Base-by-base conservation (phyloP, 2,329 filamentous ascomycete species). In the Cladophialophora chaetospira region DNA sequence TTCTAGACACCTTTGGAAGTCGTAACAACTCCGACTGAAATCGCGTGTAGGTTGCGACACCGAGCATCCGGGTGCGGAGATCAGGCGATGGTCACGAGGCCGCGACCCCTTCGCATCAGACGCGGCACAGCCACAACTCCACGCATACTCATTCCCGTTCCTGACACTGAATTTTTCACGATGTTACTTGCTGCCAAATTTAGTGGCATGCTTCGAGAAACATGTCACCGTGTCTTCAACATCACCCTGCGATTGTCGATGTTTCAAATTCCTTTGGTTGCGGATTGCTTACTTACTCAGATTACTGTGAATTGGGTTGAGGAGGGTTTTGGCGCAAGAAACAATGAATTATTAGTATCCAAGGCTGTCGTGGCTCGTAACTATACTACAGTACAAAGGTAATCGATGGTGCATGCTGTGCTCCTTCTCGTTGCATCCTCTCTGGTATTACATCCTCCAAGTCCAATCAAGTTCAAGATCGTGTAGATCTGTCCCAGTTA, bases 361-460 rank as follows among this genome's bases (percentile, higher is more conserved):
- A 44, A 28, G 11, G 42, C 42, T 28, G 42, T 44, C 42, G 23
- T 44, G 42, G 42, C 42, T 53, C 50, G 40, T 53, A 40, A 53
- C 50, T 45, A 45, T 45, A 45, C 50, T 53, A 53, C 38, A 53
- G 45, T 53, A 53, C 50, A 53, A 45, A 19, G 26, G n/a, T n/a
- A n/a, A n/a, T n/a, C 15, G 49, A 21, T 42, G 50, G 28, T 38
- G 40, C 25, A 4, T 17, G 23, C 10, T 4, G 8, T 36, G 17
- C 43, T 25, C 17, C 26, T 26, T 48, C 5, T 15, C 33, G 29
- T 33, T 36, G 26, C 19, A 17, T 44, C 38, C 50, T 43, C 29
- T 25, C 29, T 53, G 42, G 33, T 57, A 50, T 57, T 56, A 59
- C 49, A 50, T 57, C 38, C 49, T 48, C 46, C 50, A 57, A 44